These are phyloP conservation scores for Fusarium poae DNA, from an alignment of 2,329 filamentous ascomycete genomes.

Conservation along the genomic window DNA sequence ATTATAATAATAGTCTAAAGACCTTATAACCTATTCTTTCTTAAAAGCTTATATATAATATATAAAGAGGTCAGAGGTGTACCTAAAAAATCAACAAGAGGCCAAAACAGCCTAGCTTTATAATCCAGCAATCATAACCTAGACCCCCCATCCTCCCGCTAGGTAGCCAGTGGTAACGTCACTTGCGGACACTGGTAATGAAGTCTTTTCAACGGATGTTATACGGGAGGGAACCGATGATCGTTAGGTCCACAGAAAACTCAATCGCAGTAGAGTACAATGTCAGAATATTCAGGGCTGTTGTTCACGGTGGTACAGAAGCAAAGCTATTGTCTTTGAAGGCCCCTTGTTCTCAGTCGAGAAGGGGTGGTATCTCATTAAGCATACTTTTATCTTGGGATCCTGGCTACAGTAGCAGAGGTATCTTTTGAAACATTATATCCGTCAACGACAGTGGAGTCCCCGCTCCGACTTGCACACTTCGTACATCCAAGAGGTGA, in stretches of 20 bases:
- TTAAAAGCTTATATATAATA: no score
- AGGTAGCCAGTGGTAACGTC: slow-evolving; percentile 39
- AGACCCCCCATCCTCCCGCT: no score
- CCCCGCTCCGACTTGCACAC: slow-evolving; percentile 39
- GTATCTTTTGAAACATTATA: slow-evolving; percentile 48
- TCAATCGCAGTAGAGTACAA: not conserved
- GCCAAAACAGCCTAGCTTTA: no score
- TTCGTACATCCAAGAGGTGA: slow-evolving; percentile 36
- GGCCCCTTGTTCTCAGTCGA: slow-evolving; percentile 23
- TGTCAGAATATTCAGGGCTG: not conserved
- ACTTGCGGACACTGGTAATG: slow-evolving; percentile 24
- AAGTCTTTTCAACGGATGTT: slow-evolving; percentile 9
- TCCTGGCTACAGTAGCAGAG: slow-evolving; percentile 41
- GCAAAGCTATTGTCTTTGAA: slow-evolving; percentile 19
- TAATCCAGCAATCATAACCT: no score
- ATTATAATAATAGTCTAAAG: no score
- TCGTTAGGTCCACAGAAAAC: slow-evolving; percentile 24
- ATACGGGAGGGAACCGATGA: slow-evolving; percentile 45
- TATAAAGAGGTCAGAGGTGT: no score
- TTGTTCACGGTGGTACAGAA: slow-evolving; percentile 12
- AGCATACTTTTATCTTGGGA: slow-evolving; percentile 48
- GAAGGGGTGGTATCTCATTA: slow-evolving; percentile 43
- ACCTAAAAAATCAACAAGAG: no score
- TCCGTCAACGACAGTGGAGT: slow-evolving; percentile 42
- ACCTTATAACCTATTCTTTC: no score